phyloP scores from a whole-genome alignment of 2,329 filamentous ascomycete species.

The Epichloe uncinata region DNA sequence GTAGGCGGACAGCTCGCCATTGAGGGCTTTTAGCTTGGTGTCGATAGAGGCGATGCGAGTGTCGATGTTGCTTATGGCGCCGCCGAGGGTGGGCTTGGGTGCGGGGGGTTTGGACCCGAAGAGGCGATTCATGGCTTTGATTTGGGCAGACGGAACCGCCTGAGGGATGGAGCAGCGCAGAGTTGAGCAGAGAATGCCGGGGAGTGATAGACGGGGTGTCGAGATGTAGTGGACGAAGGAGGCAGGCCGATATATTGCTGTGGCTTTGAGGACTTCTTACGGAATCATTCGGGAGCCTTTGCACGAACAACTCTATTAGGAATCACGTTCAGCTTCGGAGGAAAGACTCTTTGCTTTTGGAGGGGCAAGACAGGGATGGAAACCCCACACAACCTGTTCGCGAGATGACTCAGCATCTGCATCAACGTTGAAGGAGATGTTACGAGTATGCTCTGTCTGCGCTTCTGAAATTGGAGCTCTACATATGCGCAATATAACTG shows the following conservation, averaged over 20 bases:
- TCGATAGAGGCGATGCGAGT: conserved; percentile 75
- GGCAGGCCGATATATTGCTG: background rate
- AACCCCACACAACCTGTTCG: background rate
- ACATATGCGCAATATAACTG: too few relatives aligned
- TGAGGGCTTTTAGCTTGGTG: conserved; percentile 86
- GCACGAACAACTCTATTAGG: too few relatives aligned
- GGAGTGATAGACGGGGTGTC: background rate
- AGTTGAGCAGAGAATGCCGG: background rate
- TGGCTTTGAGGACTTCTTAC: background rate
- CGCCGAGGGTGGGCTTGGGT: conserved; percentile 78
- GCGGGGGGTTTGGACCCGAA: conserved; percentile 82
- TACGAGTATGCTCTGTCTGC: too few relatives aligned
- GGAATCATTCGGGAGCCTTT: background rate
- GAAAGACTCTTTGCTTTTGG: background rate
- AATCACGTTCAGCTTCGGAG: background rate
- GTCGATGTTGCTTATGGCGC: conserved; percentile 77
- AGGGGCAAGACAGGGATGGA: background rate
- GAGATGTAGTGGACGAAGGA: background rate
- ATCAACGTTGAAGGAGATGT: background rate
- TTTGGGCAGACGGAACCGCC: background rate
- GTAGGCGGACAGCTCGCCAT: conserved; percentile 79
- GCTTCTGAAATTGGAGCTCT: too few relatives aligned
- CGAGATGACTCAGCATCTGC: conserved; percentile 1
- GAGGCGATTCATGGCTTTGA: conserved; percentile 71
- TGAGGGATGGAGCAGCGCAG: background rate